Conservation (phyloP, 2,329 filamentous ascomycete species). For the Thielaviopsis cerberus region DNA sequence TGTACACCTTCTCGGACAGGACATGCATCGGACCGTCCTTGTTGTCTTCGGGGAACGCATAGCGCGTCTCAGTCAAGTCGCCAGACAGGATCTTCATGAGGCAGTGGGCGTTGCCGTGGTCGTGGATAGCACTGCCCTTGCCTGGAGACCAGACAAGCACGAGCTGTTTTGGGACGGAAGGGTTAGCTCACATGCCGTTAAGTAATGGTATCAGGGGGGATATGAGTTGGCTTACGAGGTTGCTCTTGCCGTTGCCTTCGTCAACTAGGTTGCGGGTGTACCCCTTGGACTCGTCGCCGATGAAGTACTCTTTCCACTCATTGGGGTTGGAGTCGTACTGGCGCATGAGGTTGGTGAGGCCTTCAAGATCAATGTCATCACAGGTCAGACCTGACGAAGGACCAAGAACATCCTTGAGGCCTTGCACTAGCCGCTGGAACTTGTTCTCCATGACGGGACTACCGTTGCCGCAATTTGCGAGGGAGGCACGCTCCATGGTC, state of each 20-base stretch:
- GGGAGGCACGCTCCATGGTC: constrained; percentile 2
- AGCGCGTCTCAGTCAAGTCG: constrained; percentile 62
- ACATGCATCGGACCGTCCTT: constrained; percentile 39
- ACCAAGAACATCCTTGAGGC: constrained; percentile 57
- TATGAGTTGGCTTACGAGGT: constrained; percentile 34
- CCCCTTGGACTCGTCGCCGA: constrained; percentile 47
- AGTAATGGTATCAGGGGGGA: background rate
- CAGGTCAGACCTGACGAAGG: constrained; percentile 68
- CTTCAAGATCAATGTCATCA: constrained; percentile 57
- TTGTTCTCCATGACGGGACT: constrained; percentile 18
- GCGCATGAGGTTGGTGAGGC: constrained; percentile 55
- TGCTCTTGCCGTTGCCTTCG: constrained; percentile 66
- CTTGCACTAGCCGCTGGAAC: constrained; percentile 53
- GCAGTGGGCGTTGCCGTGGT: constrained; percentile 77
- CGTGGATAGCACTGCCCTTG: constrained; percentile 69
- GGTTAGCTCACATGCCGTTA: background rate
- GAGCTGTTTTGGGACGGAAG: constrained; percentile 32
- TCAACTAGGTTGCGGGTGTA: constrained; percentile 86
- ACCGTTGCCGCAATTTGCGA: background rate
- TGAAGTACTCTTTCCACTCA: constrained; percentile 60
- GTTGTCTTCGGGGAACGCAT: constrained; percentile 44
- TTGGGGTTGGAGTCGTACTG: constrained; percentile 48
- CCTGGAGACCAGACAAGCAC: constrained; percentile 80
- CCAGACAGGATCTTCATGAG: constrained; percentile 80
- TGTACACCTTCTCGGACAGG: constrained; percentile 48